phyloP scores from a whole-genome alignment of 1,284 basidiomycete species.

The Tilletia setariae region DNA sequence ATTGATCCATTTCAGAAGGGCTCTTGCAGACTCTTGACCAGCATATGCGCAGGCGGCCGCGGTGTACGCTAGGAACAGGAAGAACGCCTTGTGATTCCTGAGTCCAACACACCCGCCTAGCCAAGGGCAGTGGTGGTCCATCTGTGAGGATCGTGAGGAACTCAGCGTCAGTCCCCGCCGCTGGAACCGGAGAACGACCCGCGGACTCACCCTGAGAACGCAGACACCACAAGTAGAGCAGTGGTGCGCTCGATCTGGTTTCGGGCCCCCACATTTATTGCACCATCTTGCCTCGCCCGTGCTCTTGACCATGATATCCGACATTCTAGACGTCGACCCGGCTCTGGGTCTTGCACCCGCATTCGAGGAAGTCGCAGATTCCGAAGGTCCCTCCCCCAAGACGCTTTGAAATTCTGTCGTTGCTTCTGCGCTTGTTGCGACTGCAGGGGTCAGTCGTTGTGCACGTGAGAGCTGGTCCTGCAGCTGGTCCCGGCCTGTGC shows the following conservation, averaged over 20 bases:
- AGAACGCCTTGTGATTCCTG: constrained; percentile 55
- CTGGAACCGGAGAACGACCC: neutral
- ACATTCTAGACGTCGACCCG: constrained; percentile 5
- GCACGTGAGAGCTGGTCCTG: constrained; percentile 24
- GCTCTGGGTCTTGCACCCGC: neutral
- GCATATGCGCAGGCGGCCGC: constrained; percentile 43
- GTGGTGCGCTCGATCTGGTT: constrained; percentile 51
- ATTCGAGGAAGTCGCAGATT: neutral
- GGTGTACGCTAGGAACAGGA: constrained; percentile 52
- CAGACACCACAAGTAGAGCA: constrained; percentile 44
- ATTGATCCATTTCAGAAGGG: constrained; percentile 32
- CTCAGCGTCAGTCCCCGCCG: neutral
- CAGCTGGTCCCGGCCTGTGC: constrained; percentile 36
- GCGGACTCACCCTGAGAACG: constrained; percentile 28
- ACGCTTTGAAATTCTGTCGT: neutral
- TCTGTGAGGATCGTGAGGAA: constrained; percentile 16
- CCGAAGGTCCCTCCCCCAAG: neutral
- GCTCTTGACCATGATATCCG: constrained; percentile 27
- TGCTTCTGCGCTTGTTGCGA: neutral
- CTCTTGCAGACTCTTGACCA: constrained; percentile 34
- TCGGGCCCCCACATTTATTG: constrained; percentile 36
- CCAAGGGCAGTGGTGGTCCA: constrained; percentile 53
- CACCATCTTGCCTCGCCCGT: constrained; percentile 23
- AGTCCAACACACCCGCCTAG: constrained; percentile 53
- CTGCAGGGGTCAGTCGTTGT: constrained; percentile 2